phyloP scores from a whole-genome alignment of 305 asterid genomes.

The Rubia tinctorum region DNA sequence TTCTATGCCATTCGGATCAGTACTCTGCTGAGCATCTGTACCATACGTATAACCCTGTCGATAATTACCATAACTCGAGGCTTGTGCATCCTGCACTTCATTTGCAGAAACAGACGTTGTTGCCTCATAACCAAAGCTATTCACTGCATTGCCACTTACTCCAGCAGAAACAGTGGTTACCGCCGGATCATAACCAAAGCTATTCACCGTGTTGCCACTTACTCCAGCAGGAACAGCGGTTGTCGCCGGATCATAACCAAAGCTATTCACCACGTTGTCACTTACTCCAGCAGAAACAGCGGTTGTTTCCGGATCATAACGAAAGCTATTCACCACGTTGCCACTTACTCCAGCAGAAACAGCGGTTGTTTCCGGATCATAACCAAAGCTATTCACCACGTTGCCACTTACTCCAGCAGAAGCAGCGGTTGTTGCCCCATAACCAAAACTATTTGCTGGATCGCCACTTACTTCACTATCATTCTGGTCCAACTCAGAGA shows the following conservation, averaged over 20 bases:
- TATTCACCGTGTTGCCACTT: constrained; percentile 31
- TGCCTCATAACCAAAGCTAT: constrained; percentile 27
- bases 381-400: neutral
- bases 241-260: too few relatives aligned
- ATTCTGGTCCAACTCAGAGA: constrained; percentile 53
- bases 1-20: constrained; percentile 50
- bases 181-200: neutral
- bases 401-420: constrained; percentile 31
- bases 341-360: constrained; percentile 33
- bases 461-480: constrained; percentile 41
- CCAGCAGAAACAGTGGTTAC: neutral
- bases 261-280: constrained; percentile 30
- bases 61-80: constrained; percentile 30
- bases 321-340: neutral
- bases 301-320: neutral
- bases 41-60: constrained; percentile 39
- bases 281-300: neutral
- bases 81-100: constrained; percentile 39
- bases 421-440: constrained; percentile 28
- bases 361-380: constrained; percentile 18
- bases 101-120: constrained; percentile 27
- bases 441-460: constrained; percentile 22
- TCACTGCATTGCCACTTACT: constrained; percentile 28
- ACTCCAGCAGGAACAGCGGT: too few relatives aligned
- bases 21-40: constrained; percentile 40